Conservation (phyloP, 192 early-diverging fungal species). For the Coemansia brasiliensis region DNA sequence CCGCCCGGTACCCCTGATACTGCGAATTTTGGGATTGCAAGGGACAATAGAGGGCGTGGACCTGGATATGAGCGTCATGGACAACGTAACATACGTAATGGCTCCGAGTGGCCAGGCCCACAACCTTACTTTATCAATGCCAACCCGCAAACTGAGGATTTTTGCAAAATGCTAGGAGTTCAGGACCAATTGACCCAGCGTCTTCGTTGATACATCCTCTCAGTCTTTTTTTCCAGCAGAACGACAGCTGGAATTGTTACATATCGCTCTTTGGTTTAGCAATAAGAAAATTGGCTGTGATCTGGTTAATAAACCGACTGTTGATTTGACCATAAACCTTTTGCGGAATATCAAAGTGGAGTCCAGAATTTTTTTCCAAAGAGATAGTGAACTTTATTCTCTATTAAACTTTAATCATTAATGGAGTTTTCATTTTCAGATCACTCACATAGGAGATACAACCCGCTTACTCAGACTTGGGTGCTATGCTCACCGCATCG, state of each 20-base stretch:
- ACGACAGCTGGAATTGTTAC: too few relatives aligned
- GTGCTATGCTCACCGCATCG: constrained; percentile 97
- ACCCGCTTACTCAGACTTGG: constrained; percentile 90
- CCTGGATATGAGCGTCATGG: constrained; percentile 6
- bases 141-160: constrained; percentile 83
- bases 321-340: too few relatives aligned
- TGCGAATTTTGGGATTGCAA: constrained; percentile 41
- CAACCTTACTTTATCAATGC: constrained; percentile 50
- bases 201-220: constrained; percentile 1
- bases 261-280: too few relatives aligned
- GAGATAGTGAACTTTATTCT: too few relatives aligned
- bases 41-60: constrained; percentile 10
- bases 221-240: background rate
- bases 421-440: constrained; percentile 45
- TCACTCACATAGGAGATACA: constrained; percentile 78
- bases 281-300: too few relatives aligned
- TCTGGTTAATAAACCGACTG: too few relatives aligned
- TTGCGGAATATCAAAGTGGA: too few relatives aligned
- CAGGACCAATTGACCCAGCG: constrained; percentile 43
- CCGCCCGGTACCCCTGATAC: constrained; percentile 35
- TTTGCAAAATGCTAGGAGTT: constrained; percentile 72
- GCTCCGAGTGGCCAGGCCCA: constrained; percentile 16
- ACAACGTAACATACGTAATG: background rate
- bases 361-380: too few relatives aligned
- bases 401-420: background rate